These are phyloP conservation scores for Populus hybrid DNA, from an alignment of 441 rosid genomes.

Conservation along the genomic window DNA sequence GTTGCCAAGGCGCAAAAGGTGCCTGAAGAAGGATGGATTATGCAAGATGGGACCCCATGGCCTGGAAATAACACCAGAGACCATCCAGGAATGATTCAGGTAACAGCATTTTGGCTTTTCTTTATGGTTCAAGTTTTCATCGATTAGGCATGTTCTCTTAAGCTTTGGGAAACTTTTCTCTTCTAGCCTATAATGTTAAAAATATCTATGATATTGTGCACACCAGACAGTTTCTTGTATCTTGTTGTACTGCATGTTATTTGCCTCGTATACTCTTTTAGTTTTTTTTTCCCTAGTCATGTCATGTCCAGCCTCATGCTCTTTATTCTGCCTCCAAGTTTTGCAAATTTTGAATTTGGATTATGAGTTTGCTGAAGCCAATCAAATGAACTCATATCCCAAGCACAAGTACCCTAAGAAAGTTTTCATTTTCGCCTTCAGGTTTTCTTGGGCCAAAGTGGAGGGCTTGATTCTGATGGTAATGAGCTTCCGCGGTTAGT, in stretches of 20 bases:
- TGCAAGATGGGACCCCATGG: slow-evolving; percentile 99
- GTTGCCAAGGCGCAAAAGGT: slow-evolving; percentile 85
- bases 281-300: background rate
- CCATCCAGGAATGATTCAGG: slow-evolving; percentile 99
- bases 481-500: slow-evolving; percentile 74
- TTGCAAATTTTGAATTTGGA: slow-evolving; percentile 7
- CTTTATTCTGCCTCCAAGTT: background rate
- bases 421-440: slow-evolving; percentile 27
- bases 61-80: slow-evolving; percentile 98
- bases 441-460: slow-evolving; percentile 98
- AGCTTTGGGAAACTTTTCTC: background rate
- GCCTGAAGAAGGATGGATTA: slow-evolving; percentile 98
- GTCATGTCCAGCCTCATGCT: background rate
- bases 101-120: slow-evolving; percentile 16
- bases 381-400: background rate
- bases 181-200: background rate
- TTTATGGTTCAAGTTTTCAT: background rate
- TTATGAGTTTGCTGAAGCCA: background rate
- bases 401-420: background rate
- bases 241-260: background rate
- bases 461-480: slow-evolving; percentile 95
- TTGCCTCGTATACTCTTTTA: background rate
- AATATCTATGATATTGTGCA: background rate
- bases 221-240: background rate
- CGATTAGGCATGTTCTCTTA: background rate